phyloP scores from a whole-genome alignment of 106 monocot genomes.

The Dendrobium huoshanense region DNA sequence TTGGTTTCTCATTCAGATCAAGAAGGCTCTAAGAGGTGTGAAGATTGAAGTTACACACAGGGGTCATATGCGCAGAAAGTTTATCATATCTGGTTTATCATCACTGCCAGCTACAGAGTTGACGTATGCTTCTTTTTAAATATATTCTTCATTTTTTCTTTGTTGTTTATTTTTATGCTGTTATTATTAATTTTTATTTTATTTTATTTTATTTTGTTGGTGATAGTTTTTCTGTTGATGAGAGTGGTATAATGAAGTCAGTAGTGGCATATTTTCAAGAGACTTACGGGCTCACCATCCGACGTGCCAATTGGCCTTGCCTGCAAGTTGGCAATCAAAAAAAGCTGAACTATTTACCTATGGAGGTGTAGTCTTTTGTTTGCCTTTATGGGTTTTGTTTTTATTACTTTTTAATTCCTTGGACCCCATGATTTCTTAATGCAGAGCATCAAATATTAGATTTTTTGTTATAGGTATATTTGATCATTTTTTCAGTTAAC shows the following conservation, averaged over 20 bases:
- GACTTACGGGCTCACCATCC: constrained; percentile 50
- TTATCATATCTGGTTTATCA: constrained; percentile 57
- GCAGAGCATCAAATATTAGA: no score
- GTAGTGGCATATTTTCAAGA: constrained; percentile 70
- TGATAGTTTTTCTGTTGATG: constrained; percentile 46
- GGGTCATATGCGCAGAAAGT: constrained; percentile 62
- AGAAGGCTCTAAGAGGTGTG: constrained; percentile 65
- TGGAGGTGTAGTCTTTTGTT: constrained; percentile 51
- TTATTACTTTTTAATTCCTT: not conserved
- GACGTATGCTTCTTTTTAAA: constrained; percentile 20
- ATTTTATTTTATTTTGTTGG: not conserved
- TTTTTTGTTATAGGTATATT: no score
- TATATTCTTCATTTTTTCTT: not conserved
- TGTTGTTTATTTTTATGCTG: not conserved
- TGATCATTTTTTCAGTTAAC: no score
- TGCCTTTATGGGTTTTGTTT: not conserved
- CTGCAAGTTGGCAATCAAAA: constrained; percentile 59
- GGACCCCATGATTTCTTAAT: not conserved
- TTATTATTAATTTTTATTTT: not conserved
- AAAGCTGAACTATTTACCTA: constrained; percentile 63
- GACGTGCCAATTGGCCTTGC: constrained; percentile 52
- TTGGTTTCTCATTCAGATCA: constrained; percentile 30
- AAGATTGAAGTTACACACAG: constrained; percentile 75
- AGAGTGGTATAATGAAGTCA: constrained; percentile 35
- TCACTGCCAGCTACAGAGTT: constrained; percentile 54